Conservation (phyloP, 768 basidiomycete species). For the Russula foetens region DNA sequence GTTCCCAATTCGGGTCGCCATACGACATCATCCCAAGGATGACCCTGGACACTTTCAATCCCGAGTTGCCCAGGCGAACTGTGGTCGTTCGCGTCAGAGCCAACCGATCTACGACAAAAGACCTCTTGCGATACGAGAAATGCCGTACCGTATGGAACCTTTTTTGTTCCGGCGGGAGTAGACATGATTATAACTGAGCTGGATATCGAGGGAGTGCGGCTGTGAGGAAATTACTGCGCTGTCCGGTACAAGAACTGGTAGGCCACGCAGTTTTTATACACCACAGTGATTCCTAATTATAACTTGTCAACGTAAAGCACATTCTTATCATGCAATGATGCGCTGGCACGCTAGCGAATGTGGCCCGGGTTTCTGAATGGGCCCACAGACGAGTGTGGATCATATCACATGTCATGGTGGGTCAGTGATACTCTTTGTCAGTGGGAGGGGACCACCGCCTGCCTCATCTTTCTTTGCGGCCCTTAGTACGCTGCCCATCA, state of each 20-base stretch:
- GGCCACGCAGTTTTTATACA: neutral
- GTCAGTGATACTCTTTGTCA: no score
- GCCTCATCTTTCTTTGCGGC: no score
- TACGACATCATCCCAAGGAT: conserved; percentile 62
- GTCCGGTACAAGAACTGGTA: neutral
- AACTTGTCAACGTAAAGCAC: neutral
- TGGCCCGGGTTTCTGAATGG: neutral
- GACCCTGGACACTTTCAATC: conserved; percentile 55
- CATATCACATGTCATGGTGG: no score
- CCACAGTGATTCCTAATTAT: neutral
- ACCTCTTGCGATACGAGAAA: neutral
- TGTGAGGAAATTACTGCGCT: neutral
- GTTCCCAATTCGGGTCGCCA: conserved; percentile 29
- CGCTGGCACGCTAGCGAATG: no score
- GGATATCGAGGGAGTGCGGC: neutral
- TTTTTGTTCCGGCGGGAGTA: neutral
- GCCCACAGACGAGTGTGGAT: neutral
- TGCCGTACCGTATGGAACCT: conserved; percentile 1
- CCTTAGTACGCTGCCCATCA: no score
- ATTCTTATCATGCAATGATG: no score
- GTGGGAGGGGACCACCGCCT: no score
- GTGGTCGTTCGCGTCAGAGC: neutral
- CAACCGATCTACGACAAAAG: neutral
- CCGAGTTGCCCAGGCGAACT: conserved; percentile 38
- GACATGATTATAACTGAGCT: neutral